These are phyloP conservation scores for Volvox reticuliferus DNA, from an alignment of 139 green algal genomes.

Conservation along the genomic window DNA sequence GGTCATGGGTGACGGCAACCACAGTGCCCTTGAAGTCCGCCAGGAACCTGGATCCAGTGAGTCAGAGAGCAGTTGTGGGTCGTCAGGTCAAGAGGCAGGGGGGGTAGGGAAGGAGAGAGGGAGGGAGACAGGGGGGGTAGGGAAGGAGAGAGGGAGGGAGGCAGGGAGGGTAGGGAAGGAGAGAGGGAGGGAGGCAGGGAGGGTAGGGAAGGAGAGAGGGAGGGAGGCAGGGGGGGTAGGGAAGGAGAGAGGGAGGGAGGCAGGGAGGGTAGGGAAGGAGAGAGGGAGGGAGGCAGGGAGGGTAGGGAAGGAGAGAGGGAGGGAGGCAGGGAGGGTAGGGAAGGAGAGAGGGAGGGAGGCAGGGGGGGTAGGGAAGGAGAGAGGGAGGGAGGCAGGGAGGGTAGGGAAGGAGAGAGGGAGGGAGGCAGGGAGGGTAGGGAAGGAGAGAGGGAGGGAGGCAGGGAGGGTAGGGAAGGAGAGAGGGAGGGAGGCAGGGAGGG, in stretches of 20 bases:
- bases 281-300: no score
- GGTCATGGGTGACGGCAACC: constrained; percentile 85
- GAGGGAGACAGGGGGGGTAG: background rate
- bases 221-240: background rate
- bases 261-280: background rate
- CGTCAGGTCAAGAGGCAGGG: background rate
- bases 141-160: background rate
- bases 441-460: background rate
- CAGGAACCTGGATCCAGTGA: constrained; percentile 54
- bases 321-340: background rate
- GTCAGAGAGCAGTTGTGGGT: background rate
- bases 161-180: background rate
- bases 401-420: background rate
- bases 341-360: no score
- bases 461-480: background rate
- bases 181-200: no score
- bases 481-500: no score
- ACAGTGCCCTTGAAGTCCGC: constrained; percentile 79
- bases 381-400: background rate
- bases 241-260: background rate
- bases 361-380: background rate
- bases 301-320: no score
- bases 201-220: background rate
- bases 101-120: background rate
- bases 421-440: background rate